phyloP scores from a whole-genome alignment of 2,329 filamentous ascomycete genomes.

The Pseudocercospora cruenta region DNA sequence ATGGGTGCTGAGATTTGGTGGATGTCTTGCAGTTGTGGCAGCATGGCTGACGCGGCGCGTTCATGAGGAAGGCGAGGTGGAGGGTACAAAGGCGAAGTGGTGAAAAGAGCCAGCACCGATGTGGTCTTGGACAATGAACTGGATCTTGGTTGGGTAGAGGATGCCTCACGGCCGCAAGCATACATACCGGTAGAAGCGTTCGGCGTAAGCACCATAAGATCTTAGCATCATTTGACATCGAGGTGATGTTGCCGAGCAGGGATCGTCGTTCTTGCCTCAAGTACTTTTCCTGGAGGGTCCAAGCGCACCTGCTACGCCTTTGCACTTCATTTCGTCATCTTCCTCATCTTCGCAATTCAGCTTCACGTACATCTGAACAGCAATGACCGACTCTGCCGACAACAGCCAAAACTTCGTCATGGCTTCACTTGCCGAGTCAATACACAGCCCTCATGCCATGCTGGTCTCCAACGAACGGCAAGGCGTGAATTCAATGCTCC shows the following conservation, averaged over 20 bases:
- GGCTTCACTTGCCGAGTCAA: background rate
- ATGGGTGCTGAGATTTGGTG: conserved; percentile 83
- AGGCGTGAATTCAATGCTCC: background rate
- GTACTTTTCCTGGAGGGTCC: background rate
- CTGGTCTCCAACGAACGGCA: background rate
- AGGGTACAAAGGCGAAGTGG: conserved; percentile 18
- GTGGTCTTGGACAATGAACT: background rate
- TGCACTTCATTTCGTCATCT: too few relatives aligned
- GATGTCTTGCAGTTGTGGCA: conserved; percentile 74
- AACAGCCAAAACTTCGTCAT: background rate
- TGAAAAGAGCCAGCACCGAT: background rate
- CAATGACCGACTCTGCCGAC: background rate
- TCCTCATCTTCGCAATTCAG: background rate
- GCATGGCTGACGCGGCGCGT: conserved; percentile 48
- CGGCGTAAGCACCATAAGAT: background rate
- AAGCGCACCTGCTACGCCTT: background rate
- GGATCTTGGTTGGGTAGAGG: background rate
- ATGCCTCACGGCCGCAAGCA: background rate
- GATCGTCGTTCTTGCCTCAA: background rate
- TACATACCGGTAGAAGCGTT: background rate
- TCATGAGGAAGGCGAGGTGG: conserved; percentile 24
- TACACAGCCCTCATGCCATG: background rate
- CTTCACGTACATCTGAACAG: background rate
- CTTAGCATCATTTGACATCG: background rate
- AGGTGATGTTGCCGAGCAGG: background rate